Base-by-base conservation (phyloP, 2,329 filamentous ascomycete species). In the Trichoderma guizhouense region DNA sequence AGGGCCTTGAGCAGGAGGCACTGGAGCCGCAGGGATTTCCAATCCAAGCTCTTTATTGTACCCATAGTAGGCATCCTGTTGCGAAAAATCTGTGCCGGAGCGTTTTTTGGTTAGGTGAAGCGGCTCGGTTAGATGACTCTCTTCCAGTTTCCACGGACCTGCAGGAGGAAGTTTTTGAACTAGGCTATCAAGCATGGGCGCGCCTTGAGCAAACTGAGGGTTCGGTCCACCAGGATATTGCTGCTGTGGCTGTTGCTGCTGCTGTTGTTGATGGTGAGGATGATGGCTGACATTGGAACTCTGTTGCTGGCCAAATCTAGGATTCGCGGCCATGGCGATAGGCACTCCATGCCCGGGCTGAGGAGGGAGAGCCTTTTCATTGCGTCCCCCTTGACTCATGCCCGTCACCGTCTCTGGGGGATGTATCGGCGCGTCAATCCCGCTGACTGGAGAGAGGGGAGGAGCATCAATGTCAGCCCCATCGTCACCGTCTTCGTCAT, bases 1-100 rank as follows among this genome's bases (percentile, higher is more conserved):
- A 18, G 73, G 69, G 30, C 61, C 72, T 63, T 74, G 71, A 73
- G 66, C 69, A 3, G 74, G 73, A 28, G 68, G 71, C 5, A 72
- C 32, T 14, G 76, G 73, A 11, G 57, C 21, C 5, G 74, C 67
- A 28, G 74, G 74, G 9, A 67, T 66, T 15, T 75, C 28, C 26
- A 81, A 74, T 1, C 84, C 86, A 0, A 83, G 87, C 76, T 89
- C 87, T 75, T 88, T 89, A 67, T 88, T 86, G 55, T 84, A 84
- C 9, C 81, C 84, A 68, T 81, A 83, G 55, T 77, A 79, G 1
- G 77, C 61, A 1, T 76, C 69, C 61, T 79, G 79, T 57, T 80
- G 82, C 3, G 78, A 77, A 61, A 73, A 73, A 21, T 75, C 76
- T 2, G 79, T 79, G 21, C 77, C 79, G 26, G 80, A 76, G 24